Base-by-base conservation (phyloP, 352 stramenopile species). In the Globisporangium orthogonon region DNA sequence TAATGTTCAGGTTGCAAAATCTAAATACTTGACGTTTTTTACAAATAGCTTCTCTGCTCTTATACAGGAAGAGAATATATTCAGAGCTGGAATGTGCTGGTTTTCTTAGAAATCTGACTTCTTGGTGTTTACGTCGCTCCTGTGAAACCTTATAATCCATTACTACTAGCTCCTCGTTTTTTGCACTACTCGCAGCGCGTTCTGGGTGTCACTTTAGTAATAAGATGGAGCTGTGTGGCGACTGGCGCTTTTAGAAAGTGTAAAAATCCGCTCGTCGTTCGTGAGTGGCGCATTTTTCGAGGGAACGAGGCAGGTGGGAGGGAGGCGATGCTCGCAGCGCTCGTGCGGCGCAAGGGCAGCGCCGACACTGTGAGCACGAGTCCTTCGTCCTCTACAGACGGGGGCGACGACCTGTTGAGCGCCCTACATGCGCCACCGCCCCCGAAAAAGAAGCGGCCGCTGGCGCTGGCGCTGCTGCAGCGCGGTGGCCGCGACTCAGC, bases 311-410 rank as follows among this genome's bases (percentile, higher is more conserved):
- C 28, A 33, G 41, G 31, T 11, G 45, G 31, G 15, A 39, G n/a
- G 54, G 14, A 60, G 54, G 35, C 30, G 56, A 62, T 62, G 56
- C 56, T 62, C 49, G 23, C 23, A 23, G 49, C 56, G 56, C 52
- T 62, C 41, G 51, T 56, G 29, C 56, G 56, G 40, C 54, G 56
- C 49, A 62, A 62, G 50, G 51, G 56, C 50, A 62, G 56, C 56
- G 56, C 56, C 18, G 56, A 62, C 56, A 62, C 56, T n/a, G 51
- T 56, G 49, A 62, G 56, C 56, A 62, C 56, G 30, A 62, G 56
- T 41, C 56, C 56, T 30, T 52, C 56, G 28, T 57, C 56, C 41
- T 62, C 56, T 41, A 56, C 49, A 7, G 56, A 62, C 41, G 51
- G 52, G 28, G 40, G 50, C 50, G 56, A 62, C 50, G 56, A 62